These are phyloP conservation scores for Geum urbanum DNA, from an alignment of 306 rosid species.

Conservation along the genomic window DNA sequence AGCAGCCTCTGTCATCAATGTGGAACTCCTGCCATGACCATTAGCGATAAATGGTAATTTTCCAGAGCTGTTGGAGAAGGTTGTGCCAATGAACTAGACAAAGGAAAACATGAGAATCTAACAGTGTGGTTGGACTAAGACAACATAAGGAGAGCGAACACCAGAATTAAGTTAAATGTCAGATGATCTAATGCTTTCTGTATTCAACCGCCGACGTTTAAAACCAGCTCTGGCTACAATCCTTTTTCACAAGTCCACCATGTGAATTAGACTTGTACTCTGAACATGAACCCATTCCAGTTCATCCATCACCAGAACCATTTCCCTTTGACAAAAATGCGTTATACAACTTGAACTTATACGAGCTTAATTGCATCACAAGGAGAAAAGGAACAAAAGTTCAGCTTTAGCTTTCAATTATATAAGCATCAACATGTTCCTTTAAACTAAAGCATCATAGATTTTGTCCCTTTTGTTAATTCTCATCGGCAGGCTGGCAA, in stretches of 20 bases:
- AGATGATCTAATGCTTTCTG: slow-evolving; percentile 74
- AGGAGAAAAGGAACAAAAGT: background rate
- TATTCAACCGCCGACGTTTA: slow-evolving; percentile 82
- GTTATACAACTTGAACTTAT: background rate
- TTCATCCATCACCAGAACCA: slow-evolving; percentile 35
- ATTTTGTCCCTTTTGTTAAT: background rate
- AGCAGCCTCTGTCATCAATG: slow-evolving; percentile 37
- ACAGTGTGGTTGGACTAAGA: slow-evolving; percentile 89
- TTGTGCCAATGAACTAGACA: slow-evolving; percentile 76
- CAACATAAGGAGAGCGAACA: slow-evolving; percentile 68
- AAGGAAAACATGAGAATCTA: slow-evolving; percentile 91
- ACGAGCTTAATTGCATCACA: background rate
- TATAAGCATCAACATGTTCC: background rate
- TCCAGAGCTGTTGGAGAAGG: slow-evolving; percentile 90
- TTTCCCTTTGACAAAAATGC: slow-evolving; percentile 24
- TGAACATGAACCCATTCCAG: slow-evolving; percentile 28
- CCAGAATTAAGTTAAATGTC: slow-evolving; percentile 58
- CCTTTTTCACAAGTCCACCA: slow-evolving; percentile 71
- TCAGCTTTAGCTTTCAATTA: background rate
- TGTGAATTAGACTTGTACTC: slow-evolving; percentile 46
- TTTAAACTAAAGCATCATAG: background rate
- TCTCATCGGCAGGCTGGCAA: background rate
- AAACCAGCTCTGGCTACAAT: slow-evolving; percentile 92
- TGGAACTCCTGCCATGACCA: slow-evolving; percentile 32
- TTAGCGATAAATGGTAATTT: slow-evolving; percentile 57